phyloP scores from a whole-genome alignment of 805 yeast genomes.

The Candida insectorum region DNA sequence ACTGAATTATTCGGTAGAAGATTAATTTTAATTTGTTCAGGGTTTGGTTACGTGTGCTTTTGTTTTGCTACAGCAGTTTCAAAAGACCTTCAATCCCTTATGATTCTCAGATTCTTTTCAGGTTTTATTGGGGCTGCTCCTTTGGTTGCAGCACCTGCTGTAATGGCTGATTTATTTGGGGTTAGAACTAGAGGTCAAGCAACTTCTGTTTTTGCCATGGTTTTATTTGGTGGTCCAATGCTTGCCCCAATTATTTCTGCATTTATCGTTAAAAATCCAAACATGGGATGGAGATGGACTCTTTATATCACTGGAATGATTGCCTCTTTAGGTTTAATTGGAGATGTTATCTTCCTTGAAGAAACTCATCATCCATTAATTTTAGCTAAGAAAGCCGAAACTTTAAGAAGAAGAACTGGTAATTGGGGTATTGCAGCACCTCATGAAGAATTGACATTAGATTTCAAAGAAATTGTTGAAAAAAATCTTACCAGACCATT shows the following conservation, averaged over 20 bases:
- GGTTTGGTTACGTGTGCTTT: slow-evolving; percentile 33
- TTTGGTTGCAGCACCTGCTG: slow-evolving; percentile 79
- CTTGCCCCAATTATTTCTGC: slow-evolving; percentile 66
- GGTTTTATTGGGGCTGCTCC: slow-evolving; percentile 86
- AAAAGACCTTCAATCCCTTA: slow-evolving; percentile 69
- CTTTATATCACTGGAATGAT: slow-evolving; percentile 48
- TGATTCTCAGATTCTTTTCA: slow-evolving; percentile 75
- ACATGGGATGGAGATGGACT: slow-evolving; percentile 57
- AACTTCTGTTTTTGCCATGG: slow-evolving; percentile 63
- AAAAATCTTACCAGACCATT: slow-evolving; percentile 37
- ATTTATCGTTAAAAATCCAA: slow-evolving; percentile 35
- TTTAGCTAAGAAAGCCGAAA: slow-evolving; percentile 30
- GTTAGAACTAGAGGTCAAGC: slow-evolving; percentile 72
- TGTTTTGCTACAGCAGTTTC: slow-evolving; percentile 72
- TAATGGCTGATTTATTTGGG: slow-evolving; percentile 77
- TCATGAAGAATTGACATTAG: slow-evolving; percentile 30
- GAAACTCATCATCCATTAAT: slow-evolving; percentile 42
- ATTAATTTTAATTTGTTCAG: slow-evolving; percentile 43
- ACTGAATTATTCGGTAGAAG: slow-evolving; percentile 36
- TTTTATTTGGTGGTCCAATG: slow-evolving; percentile 78
- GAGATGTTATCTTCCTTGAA: slow-evolving; percentile 28
- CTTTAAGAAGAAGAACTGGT: slow-evolving; percentile 35
- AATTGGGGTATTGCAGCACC: slow-evolving; percentile 40
- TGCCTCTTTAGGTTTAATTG: slow-evolving; percentile 27
- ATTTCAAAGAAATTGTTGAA: slow-evolving; percentile 30